Evolutionary conservation across 1,139 yeast genomes (phyloP).

Genomic region (Wickerhamomyces sp.): DNA sequence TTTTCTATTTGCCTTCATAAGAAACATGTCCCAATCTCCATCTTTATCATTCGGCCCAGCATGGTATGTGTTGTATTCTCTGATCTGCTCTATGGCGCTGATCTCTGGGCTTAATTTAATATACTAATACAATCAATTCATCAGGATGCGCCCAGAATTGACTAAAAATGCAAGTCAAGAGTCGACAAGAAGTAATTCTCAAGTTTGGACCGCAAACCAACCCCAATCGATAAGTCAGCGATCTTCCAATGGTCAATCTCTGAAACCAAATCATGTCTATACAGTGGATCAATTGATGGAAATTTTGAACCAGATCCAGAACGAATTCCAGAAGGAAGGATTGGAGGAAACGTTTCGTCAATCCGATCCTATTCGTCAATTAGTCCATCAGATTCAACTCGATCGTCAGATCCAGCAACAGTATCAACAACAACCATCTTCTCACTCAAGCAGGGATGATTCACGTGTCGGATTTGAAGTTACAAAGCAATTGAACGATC

Average conservation of each 20-base stretch:
- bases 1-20: not conserved
- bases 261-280: constrained; percentile 26
- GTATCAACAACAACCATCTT: constrained; percentile 1
- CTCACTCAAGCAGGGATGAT: not conserved
- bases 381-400: constrained; percentile 27
- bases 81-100: not conserved
- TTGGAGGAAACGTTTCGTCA: constrained; percentile 27
- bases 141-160: constrained; percentile 29
- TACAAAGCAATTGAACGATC: constrained; percentile 14
- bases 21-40: constrained; percentile 22
- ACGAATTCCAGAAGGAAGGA: constrained; percentile 23
- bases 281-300: constrained; percentile 49
- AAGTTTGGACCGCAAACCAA: constrained; percentile 12
- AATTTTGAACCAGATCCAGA: constrained; percentile 46
- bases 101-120: not conserved
- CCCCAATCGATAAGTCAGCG: constrained; percentile 10
- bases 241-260: constrained; percentile 1
- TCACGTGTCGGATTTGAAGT: constrained; percentile 10
- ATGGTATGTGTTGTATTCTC: constrained; percentile 28
- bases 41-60: constrained; percentile 36
- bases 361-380: constrained; percentile 24
- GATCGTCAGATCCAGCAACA: constrained; percentile 28
- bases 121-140: constrained; percentile 14
- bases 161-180: constrained; percentile 12
- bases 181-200: not conserved